Conservation (phyloP, 306 rosid genomes). For the Herpetospermum pedunculosum region DNA sequence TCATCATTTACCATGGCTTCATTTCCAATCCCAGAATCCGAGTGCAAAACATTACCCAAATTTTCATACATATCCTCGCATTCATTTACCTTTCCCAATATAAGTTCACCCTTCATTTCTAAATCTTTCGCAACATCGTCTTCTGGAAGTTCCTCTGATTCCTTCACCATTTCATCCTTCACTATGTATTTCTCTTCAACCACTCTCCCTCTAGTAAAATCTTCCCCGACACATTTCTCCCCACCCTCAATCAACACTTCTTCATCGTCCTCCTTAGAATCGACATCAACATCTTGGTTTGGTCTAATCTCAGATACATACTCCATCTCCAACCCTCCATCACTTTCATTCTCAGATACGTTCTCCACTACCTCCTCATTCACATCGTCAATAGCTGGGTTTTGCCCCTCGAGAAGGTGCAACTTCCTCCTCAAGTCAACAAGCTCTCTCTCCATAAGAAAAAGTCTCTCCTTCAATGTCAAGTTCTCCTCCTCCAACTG, state of each 20-base stretch:
- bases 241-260: not conserved
- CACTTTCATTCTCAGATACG: slow-evolving; percentile 38
- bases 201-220: not conserved
- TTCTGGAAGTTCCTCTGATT: not conserved
- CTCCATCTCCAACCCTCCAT: slow-evolving; percentile 27
- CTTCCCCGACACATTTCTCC: not conserved
- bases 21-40: not conserved
- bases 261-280: not conserved
- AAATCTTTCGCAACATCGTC: not conserved
- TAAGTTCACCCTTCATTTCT: not conserved
- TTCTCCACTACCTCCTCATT: slow-evolving; percentile 36
- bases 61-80: not conserved
- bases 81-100: not conserved
- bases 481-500: slow-evolving; percentile 91
- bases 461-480: slow-evolving; percentile 80
- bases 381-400: slow-evolving; percentile 13
- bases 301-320: slow-evolving; percentile 36
- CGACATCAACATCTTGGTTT: slow-evolving; percentile 13
- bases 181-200: not conserved
- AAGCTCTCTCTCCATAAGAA: slow-evolving; percentile 75
- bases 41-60: not conserved
- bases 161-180: not conserved
- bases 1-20: not conserved
- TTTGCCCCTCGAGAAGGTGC: slow-evolving; percentile 40
- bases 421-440: slow-evolving; percentile 70